A percentile compares a stretch with the other conserved stretches of the same genome.
phyloP scores from a whole-genome alignment of 1,284 basidiomycete genomes.

The Ceratobasidium sp. region DNA sequence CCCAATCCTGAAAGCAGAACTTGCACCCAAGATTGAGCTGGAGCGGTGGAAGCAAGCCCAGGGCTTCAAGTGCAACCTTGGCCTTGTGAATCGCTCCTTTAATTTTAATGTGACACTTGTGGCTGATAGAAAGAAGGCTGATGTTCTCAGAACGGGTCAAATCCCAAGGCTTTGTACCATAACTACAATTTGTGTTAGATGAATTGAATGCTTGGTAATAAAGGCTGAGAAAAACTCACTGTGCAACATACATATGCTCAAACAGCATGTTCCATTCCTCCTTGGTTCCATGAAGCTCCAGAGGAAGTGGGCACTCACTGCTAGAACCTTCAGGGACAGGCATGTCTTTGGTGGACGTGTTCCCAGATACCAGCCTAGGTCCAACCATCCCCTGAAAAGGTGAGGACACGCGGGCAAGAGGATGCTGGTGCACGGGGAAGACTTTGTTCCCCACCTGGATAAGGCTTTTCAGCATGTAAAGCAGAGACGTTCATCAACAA shows the following conservation, averaged over 20 bases:
- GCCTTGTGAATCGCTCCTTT: not conserved
- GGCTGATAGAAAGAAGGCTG: not conserved
- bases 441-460: not conserved
- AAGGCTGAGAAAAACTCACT: not conserved
- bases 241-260: conserved; percentile 13
- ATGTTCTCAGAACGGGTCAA: not conserved
- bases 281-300: not conserved
- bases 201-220: not conserved
- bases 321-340: not conserved
- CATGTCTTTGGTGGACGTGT: not conserved
- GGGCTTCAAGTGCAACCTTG: not conserved
- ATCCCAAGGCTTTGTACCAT: not conserved
- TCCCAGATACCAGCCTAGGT: not conserved
- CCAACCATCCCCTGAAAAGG: not conserved
- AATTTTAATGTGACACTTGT: not conserved
- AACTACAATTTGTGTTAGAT: not conserved
- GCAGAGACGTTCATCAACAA: not conserved
- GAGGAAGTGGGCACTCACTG: not conserved
- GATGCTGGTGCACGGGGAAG: conserved; percentile 11
- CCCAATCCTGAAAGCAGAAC: not conserved
- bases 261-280: conserved; percentile 6
- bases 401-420: not conserved
- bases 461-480: not conserved
- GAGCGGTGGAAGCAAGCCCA: not conserved
- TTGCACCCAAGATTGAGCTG: not conserved